A percentile compares a stretch with the other conserved stretches of the same genome.
phyloP scores from a whole-genome alignment of 2,329 filamentous ascomycete species.

The Cercospora sesami region DNA sequence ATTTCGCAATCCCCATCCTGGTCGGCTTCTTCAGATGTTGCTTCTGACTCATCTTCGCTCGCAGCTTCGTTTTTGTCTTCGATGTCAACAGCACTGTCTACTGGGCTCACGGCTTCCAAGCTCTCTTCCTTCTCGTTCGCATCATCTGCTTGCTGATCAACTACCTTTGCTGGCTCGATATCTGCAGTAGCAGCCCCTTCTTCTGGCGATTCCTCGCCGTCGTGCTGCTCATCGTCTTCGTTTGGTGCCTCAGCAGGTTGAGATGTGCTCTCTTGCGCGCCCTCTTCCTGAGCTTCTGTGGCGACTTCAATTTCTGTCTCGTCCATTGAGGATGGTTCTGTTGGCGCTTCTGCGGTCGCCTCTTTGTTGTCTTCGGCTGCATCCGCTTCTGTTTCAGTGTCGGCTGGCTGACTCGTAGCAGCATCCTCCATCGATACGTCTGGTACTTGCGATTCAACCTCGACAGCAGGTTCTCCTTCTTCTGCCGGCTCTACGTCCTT shows the following conservation, averaged over 20 bases:
- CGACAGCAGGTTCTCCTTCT: background rate
- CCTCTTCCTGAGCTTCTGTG: background rate
- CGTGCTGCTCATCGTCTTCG: background rate
- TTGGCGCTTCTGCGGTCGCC: background rate
- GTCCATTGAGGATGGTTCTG: background rate
- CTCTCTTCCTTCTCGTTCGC: background rate
- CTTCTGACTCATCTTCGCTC: background rate
- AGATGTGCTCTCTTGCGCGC: background rate
- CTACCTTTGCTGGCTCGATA: background rate
- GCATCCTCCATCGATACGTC: background rate
- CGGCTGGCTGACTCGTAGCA: background rate
- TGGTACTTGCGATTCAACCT: background rate
- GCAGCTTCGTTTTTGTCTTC: background rate
- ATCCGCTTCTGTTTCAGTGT: background rate
- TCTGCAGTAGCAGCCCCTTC: background rate
- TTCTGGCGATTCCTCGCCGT: background rate
- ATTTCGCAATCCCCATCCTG: background rate
- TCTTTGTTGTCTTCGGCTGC: background rate
- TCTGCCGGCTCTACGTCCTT: background rate
- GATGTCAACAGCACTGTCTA: slow-evolving; percentile 10
- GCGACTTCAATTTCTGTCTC: slow-evolving; percentile 1
- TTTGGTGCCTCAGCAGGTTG: background rate
- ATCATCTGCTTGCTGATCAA: background rate
- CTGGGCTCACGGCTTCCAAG: background rate
- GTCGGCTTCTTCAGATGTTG: background rate